Conservation (phyloP, 2,329 filamentous ascomycete species). For the Pyrenophora graminea region DNA sequence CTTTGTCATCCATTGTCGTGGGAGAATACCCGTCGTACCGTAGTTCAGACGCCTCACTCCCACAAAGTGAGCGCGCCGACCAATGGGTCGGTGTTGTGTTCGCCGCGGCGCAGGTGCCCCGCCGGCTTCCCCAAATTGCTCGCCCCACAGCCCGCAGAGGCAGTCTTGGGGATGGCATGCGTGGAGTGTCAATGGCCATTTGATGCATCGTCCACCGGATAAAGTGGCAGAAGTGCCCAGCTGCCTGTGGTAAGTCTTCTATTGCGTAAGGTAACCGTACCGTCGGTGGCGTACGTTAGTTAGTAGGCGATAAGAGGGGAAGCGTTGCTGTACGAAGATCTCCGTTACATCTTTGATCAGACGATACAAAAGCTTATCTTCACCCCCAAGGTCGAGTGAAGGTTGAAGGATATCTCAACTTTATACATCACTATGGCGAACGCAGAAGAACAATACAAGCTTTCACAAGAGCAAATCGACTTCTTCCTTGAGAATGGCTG, state of each 20-base stretch:
- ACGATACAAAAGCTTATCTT: slow-evolving; percentile 6
- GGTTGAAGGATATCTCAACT: neutral
- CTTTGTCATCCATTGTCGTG: slow-evolving; percentile 3
- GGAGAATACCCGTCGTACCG: slow-evolving; percentile 3
- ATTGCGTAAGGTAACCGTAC: neutral
- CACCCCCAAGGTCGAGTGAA: no score
- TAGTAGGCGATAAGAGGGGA: neutral
- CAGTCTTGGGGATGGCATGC: slow-evolving; percentile 12
- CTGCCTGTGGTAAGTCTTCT: neutral
- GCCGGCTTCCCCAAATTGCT: slow-evolving; percentile 27
- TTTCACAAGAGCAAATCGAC: slow-evolving; percentile 54
- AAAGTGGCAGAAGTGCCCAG: slow-evolving; percentile 21
- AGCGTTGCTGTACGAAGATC: neutral
- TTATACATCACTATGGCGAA: slow-evolving; percentile 6
- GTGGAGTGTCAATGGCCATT: slow-evolving; percentile 7
- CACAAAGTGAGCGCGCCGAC: neutral
- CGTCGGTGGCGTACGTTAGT: slow-evolving; percentile 1
- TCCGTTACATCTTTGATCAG: neutral
- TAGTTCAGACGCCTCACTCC: slow-evolving; percentile 1
- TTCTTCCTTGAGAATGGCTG: slow-evolving; percentile 63
- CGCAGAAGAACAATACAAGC: slow-evolving; percentile 32
- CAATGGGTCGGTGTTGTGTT: neutral
- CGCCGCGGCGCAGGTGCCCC: slow-evolving; percentile 9
- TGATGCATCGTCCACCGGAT: slow-evolving; percentile 31
- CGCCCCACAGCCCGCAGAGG: slow-evolving; percentile 19